Base-by-base conservation (phyloP, 331 rosid genomes). In the Spiraea crenata region DNA sequence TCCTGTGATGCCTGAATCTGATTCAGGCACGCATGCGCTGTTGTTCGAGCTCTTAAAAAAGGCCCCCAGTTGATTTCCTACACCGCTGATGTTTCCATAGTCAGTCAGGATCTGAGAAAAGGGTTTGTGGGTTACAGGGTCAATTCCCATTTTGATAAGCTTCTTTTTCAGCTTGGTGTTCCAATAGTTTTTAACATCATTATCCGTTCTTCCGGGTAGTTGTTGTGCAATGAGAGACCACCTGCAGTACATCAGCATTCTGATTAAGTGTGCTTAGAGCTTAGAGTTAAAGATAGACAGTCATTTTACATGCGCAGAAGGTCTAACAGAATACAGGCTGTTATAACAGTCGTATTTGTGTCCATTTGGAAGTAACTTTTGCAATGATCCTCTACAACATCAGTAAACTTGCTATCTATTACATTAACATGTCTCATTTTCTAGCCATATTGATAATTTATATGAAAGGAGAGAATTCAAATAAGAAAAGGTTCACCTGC, bases 161-260 rank as follows among this genome's bases (percentile, higher is more conserved):
- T 87, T 93, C 84, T 90, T 93, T 67, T 93, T 88, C 74, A 93
- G 83, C 77, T 87, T 90, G 41, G 97, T 93, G 84, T 93, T 93
- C 99, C 99, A 93, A 72, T 91, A 88, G 76, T 93, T 93, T 69
- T 93, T 93, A 47, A 93, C 99, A 77, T 93, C 97, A 50, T 93
- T 93, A 78, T 93, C 96, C 48, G 99, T 93, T 74, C 97, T 91
- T 62, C 99, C 99, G 5, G 92, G 97, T 3, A 93, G 79, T 44
- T 77, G 79, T 72, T 57, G 86, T 25, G 99, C 99, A 57, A 91
- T 93, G 50, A 79, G 74, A 62, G 99, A 93, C 99, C 97, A 89
- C 81, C 99, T 93, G 78, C 80, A 57, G 25, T 55, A 19, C 57
- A 63, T 71, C 48, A 49, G 52, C 35, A 14, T 13, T 11, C 3